phyloP scores from a whole-genome alignment of 2,329 filamentous ascomycete species.

The Graphilbum fragrans region DNA sequence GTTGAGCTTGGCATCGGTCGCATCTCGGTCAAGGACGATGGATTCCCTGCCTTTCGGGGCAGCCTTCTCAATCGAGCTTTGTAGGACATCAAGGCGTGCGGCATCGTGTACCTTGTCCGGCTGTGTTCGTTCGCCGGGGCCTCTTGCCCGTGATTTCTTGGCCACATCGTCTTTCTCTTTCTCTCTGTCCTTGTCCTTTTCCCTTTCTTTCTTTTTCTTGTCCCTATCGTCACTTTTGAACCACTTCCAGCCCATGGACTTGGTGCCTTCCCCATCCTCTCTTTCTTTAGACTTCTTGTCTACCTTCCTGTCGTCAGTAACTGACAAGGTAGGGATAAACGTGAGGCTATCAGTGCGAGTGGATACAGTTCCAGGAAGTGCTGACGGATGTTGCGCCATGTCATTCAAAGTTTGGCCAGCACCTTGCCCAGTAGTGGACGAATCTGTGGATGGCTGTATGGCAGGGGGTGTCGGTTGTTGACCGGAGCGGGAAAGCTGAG shows the following conservation, averaged over 20 bases:
- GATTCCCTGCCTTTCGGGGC: constrained; percentile 64
- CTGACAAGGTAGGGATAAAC: constrained; percentile 60
- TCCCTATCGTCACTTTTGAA: constrained; percentile 59
- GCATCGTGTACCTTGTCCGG: constrained; percentile 58
- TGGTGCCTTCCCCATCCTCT: constrained; percentile 40
- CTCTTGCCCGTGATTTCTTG: constrained; percentile 51
- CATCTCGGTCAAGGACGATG: constrained; percentile 69
- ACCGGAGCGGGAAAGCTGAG: constrained; percentile 5
- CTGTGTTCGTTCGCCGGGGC: constrained; percentile 25
- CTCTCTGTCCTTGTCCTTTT: constrained; percentile 55
- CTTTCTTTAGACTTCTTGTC: constrained; percentile 61
- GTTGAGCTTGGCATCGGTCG: constrained; percentile 56
- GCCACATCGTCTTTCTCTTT: constrained; percentile 41
- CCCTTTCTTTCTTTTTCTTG: constrained; percentile 52
- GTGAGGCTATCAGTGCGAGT: constrained; percentile 64
- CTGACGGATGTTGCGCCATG: constrained; percentile 51
- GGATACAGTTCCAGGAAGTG: constrained; percentile 55
- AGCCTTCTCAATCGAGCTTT: constrained; percentile 68
- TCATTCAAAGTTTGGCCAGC: constrained; percentile 46
- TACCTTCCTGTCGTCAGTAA: constrained; percentile 54
- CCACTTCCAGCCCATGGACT: no score
- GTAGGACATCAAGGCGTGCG: constrained; percentile 72
- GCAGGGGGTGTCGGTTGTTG: constrained; percentile 7
- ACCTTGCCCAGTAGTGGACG: constrained; percentile 5
- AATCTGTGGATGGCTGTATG: not conserved